Base-by-base conservation (phyloP, 78 protist species). In the Cavenderia fasciculata region DNA sequence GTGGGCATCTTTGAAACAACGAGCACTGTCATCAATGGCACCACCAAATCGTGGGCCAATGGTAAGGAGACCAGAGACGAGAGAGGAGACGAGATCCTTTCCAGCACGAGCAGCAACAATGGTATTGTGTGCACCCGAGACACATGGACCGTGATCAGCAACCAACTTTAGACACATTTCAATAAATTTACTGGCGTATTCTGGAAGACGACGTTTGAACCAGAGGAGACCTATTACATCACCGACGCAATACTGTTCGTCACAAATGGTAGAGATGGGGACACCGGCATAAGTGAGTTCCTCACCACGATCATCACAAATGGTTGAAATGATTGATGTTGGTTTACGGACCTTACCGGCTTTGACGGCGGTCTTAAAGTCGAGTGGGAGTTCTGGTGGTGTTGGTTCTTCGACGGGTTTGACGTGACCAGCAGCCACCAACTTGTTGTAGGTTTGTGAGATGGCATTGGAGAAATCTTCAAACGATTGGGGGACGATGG, bases 31-130 rank as follows among this genome's bases (percentile, higher is more conserved):
- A 44, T 96, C 98, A 27, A 96, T 76, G 0, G 99, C 99, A 33
- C 99, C 99, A 12, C 99, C 99, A 56, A 96, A 97, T 34, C 99
- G 97, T 47, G 97, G 98, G 11, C 99, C 99, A 54, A 97, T 97
- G 12, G 99, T 96, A 12, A 97, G 69, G 27, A 97, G 94, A 74
- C 99, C 99, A 0, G 96, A 87, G 44, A 85, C 74, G 31, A 97
- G 77, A n/a, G 94, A 90, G 11, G 98, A 96, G 31, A 97, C 92
- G 7, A 97, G 86, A 65, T 97, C 99, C 78, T 97, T 97, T 34
- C 98, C 98, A 21, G 98, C 98, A 33, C 98, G 70, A 12, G 94
- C 77, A 0, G 98, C 79, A 44, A 97, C 98, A 19, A 97, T 97
- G 41, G 99, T 96, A 89, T 96, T 96, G 96, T 97, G 99, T 11